Evolutionary conservation across 2,329 filamentous ascomycete species (phyloP).

Genomic region (Atkinsonella hypoxylon): DNA sequence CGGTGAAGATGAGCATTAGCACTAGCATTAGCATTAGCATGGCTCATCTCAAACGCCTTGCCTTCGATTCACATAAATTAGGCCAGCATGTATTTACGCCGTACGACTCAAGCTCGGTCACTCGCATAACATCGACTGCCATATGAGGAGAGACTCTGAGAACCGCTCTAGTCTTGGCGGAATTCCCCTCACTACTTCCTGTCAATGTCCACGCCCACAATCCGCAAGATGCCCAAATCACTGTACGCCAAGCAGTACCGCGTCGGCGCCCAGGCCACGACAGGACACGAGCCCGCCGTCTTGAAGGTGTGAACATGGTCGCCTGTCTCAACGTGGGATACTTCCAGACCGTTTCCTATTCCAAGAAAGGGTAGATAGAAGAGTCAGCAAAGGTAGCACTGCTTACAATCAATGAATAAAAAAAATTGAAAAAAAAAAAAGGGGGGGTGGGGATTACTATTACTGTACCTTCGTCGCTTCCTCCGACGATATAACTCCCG

Average conservation of each 20-base stretch:
- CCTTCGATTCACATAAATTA: too few relatives aligned
- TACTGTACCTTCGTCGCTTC: conserved; percentile 55
- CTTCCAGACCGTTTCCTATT: conserved; percentile 50
- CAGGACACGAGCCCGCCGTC: conserved; percentile 48
- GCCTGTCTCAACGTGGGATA: conserved; percentile 62
- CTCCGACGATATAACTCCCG: conserved; percentile 61
- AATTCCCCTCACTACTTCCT: conserved; percentile 17
- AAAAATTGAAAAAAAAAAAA: not conserved
- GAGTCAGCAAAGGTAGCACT: not conserved
- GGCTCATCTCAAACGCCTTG: too few relatives aligned
- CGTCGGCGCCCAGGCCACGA: conserved; percentile 66
- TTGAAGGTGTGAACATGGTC: conserved; percentile 63
- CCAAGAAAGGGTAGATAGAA: not conserved
- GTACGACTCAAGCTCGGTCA: too few relatives aligned
- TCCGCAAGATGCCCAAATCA: conserved; percentile 56
- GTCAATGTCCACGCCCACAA: conserved; percentile 47
- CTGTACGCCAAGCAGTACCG: conserved; percentile 64
- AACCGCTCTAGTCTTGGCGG: not conserved
- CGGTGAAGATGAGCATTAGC: too few relatives aligned
- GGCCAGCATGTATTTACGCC: too few relatives aligned
- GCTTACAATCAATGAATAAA: too few relatives aligned
- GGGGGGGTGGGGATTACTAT: not conserved
- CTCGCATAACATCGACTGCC: too few relatives aligned
- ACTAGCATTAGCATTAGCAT: too few relatives aligned
- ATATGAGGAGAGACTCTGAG: too few relatives aligned